Percentiles rank a stretch among this genome's conserved stretches.
Conservation (phyloP, 306 rosid genomes). For the Sechiopsis laciniata region DNA sequence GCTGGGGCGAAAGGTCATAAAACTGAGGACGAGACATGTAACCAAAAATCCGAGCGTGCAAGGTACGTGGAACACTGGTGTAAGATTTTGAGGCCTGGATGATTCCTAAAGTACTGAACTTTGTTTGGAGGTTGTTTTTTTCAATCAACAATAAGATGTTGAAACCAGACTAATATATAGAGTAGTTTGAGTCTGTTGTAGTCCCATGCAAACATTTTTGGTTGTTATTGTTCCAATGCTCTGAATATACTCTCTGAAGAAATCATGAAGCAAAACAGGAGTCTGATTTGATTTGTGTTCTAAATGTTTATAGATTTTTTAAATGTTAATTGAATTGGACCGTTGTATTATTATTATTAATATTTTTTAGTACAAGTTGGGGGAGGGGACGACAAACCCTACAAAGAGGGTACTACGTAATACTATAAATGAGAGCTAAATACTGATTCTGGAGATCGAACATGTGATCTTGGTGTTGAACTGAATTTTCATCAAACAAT, state of each 20-base stretch:
- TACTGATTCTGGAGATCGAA: no score
- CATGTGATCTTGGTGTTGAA: no score
- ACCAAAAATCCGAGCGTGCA: constrained; percentile 82
- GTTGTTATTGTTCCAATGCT: background rate
- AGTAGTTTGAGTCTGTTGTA: constrained; percentile 5
- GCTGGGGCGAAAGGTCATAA: constrained; percentile 84
- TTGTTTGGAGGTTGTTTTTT: background rate
- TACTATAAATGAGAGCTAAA: no score
- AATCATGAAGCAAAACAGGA: background rate
- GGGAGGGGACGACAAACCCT: no score
- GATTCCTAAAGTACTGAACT: background rate
- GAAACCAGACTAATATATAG: background rate
- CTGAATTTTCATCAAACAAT: no score
- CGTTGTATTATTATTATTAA: no score
- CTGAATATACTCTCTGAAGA: background rate
- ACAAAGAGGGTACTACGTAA: no score
- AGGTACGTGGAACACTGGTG: constrained; percentile 88
- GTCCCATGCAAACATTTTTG: background rate
- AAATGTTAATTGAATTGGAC: background rate
- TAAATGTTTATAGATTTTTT: background rate
- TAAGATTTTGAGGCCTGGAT: constrained; percentile 37
- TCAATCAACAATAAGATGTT: constrained; percentile 5
- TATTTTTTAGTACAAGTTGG: no score
- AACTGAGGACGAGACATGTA: constrained; percentile 78
- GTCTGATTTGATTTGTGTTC: no score